phyloP scores from a whole-genome alignment of 345 rosid species.

The Aurinia saxatilis region DNA sequence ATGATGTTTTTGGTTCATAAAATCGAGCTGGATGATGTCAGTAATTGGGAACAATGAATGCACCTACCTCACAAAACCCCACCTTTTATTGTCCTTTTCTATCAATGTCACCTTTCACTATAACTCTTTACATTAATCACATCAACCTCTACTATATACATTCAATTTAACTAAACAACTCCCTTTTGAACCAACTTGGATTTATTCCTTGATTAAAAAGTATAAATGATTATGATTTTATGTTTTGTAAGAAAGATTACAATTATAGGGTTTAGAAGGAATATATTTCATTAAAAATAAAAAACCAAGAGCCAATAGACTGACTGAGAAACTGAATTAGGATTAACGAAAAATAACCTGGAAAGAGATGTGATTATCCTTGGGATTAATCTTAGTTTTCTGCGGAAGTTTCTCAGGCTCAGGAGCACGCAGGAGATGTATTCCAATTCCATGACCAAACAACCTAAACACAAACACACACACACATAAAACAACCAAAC shows the following conservation, averaged over 20 bases:
- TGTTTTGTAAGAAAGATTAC: not conserved
- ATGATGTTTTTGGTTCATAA: not conserved
- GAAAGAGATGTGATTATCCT: constrained; percentile 72
- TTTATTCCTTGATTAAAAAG: not conserved
- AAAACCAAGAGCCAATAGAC: not conserved
- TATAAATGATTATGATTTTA: not conserved
- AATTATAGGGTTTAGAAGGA: too few species aligned
- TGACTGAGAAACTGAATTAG: not conserved
- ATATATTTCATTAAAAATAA: too few species aligned
- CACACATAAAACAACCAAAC: not conserved
- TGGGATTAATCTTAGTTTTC: constrained; percentile 44
- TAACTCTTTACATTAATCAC: not conserved
- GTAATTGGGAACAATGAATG: not conserved
- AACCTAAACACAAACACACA: constrained; percentile 34
- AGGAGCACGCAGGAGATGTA: constrained; percentile 53
- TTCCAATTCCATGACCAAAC: constrained; percentile 61
- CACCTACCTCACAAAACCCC: not conserved
- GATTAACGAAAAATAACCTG: constrained; percentile 33
- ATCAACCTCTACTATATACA: not conserved
- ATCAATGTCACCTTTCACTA: not conserved
- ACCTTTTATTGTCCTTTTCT: not conserved
- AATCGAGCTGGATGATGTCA: not conserved
- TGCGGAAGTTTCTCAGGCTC: constrained; percentile 50
- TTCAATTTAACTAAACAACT: not conserved
- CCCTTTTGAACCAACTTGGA: not conserved